Conservation (phyloP, 2,329 filamentous ascomycete genomes). For the Cordyceps tenuipes region DNA sequence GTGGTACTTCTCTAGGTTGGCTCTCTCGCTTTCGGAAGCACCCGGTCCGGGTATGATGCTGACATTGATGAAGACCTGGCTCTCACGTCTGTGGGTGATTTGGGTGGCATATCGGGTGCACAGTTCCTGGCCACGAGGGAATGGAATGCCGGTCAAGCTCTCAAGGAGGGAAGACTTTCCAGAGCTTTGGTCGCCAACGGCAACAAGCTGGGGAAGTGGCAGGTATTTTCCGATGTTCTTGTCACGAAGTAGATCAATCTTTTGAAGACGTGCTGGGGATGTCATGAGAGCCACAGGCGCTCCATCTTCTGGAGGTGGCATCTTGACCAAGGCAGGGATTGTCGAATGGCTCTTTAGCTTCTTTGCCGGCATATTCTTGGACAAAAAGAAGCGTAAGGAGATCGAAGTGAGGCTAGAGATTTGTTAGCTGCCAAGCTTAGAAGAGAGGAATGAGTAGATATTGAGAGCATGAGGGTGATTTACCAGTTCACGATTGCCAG, state of each 20-base stretch:
- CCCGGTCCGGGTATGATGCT: slow-evolving; percentile 32
- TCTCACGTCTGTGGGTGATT: slow-evolving; percentile 27
- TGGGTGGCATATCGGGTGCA: slow-evolving; percentile 25
- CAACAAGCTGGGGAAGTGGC: slow-evolving; percentile 21
- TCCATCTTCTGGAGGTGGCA: background rate
- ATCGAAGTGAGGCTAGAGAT: too few relatives aligned
- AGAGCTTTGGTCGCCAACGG: slow-evolving; percentile 25
- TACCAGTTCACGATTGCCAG: too few relatives aligned
- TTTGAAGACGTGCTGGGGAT: slow-evolving; percentile 14
- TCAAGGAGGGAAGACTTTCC: slow-evolving; percentile 26
- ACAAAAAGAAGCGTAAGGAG: too few relatives aligned
- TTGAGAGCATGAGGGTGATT: too few relatives aligned
- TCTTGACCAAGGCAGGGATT: background rate
- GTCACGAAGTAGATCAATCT: slow-evolving; percentile 23
- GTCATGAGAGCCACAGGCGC: background rate
- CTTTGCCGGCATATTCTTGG: background rate
- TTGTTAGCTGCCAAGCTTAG: too few relatives aligned
- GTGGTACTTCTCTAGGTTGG: slow-evolving; percentile 10
- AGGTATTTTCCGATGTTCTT: slow-evolving; percentile 19
- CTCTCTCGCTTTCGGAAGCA: slow-evolving; percentile 14
- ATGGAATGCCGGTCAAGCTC: slow-evolving; percentile 24
- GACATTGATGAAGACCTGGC: slow-evolving; percentile 26
- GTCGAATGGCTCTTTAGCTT: background rate
- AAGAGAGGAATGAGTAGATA: too few relatives aligned
- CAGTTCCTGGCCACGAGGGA: slow-evolving; percentile 21